Evolutionary conservation across 2,329 filamentous ascomycete genomes (phyloP).

Genomic region (Fusarium coffeatum): DNA sequence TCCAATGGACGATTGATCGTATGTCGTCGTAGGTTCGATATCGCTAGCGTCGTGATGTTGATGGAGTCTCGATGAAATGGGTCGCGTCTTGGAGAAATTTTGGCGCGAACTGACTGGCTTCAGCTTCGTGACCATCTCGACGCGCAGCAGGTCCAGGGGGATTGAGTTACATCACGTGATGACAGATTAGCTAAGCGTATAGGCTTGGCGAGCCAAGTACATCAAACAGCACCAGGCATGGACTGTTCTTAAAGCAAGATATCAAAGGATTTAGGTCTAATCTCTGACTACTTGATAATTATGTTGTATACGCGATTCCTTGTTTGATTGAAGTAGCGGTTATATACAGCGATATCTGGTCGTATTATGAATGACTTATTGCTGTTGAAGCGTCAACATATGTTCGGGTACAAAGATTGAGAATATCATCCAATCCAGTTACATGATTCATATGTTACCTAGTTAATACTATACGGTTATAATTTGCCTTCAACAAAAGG

Average conservation of each 20-base stretch:
- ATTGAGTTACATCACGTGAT: conserved; percentile 20
- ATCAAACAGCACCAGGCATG: not conserved
- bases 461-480: not conserved
- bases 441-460: not conserved
- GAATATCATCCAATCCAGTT: not conserved
- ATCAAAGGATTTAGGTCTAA: not conserved
- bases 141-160: conserved; percentile 24
- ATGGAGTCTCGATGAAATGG: conserved; percentile 45
- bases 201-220: not conserved
- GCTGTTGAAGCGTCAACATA: not conserved
- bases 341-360: not conserved
- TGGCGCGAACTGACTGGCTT: conserved; percentile 50
- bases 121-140: conserved; percentile 36
- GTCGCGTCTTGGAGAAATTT: conserved; percentile 55
- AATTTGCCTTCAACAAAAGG: not conserved
- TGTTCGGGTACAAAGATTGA: not conserved
- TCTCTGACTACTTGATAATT: not conserved
- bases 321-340: not conserved
- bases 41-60: conserved; percentile 44
- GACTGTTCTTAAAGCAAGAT: not conserved
- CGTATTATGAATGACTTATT: not conserved
- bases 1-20: conserved; percentile 13
- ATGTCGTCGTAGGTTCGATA: conserved; percentile 32
- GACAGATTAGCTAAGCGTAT: not conserved
- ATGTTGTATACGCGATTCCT: accelerated